phyloP scores from a whole-genome alignment of 2,329 filamentous ascomycete genomes.

The Penicillium sp. region DNA sequence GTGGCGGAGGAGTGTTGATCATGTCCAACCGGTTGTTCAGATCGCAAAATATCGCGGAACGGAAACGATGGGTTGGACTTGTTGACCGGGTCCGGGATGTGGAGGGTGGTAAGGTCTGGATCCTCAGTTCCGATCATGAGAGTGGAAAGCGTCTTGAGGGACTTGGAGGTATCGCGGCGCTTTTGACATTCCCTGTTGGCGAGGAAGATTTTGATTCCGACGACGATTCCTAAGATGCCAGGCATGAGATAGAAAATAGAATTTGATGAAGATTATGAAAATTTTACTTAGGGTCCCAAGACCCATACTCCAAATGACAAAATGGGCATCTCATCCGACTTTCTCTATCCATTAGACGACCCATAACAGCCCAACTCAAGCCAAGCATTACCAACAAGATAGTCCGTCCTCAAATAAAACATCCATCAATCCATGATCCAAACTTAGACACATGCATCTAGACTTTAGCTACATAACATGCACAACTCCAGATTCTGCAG shows the following conservation, averaged over 20 bases:
- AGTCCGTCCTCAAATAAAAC: background rate
- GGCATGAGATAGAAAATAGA: background rate
- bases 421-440: background rate
- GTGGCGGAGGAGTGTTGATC: conserved; percentile 79
- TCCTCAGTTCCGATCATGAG: conserved; percentile 93
- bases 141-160: conserved; percentile 83
- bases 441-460: background rate
- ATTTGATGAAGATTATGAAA: background rate
- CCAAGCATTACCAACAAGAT: background rate
- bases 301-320: background rate
- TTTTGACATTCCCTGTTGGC: conserved; percentile 82
- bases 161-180: conserved; percentile 82
- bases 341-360: background rate
- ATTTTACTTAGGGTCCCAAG: background rate
- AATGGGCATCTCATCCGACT: background rate
- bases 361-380: background rate
- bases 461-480: background rate
- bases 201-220: conserved; percentile 73
- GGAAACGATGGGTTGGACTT: conserved; percentile 77
- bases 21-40: conserved; percentile 88
- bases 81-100: conserved; percentile 81
- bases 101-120: conserved; percentile 80
- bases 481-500: background rate
- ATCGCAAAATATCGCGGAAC: conserved; percentile 71
- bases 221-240: conserved; percentile 24